Percentiles rank a stretch among this genome's conserved stretches.
These are phyloP conservation scores for Seiridium cupressi DNA, from an alignment of 2,329 filamentous ascomycete species.

Conservation along the genomic window DNA sequence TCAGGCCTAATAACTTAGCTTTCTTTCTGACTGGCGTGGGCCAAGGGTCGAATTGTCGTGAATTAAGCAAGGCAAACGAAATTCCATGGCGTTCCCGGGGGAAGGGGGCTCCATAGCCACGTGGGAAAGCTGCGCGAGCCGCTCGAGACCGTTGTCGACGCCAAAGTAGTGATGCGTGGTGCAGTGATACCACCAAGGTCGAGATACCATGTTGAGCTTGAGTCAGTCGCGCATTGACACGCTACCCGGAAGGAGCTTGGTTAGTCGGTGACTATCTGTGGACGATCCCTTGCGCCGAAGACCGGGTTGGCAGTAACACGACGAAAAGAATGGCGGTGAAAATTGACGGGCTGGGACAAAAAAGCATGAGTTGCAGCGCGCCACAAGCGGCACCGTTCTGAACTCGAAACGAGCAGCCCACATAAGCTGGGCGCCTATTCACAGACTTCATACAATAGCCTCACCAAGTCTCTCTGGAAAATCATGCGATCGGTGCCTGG, in stretches of 20 bases:
- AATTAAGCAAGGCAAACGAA: not conserved
- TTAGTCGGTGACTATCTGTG: not conserved
- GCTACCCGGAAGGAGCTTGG: not conserved
- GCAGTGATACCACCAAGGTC: not conserved
- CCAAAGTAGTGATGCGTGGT: not conserved
- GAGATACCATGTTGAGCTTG: not conserved
- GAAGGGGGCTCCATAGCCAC: slow-evolving; percentile 6
- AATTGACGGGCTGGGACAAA: not conserved
- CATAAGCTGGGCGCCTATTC: not conserved
- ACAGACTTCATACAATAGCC: not conserved
- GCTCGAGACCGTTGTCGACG: not conserved
- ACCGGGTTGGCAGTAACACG: not conserved
- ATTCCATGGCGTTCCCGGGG: slow-evolving; percentile 1
- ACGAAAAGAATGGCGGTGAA: not conserved
- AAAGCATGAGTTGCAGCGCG: not conserved
- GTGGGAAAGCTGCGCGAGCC: slow-evolving; percentile 1
- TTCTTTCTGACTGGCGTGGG: not conserved
- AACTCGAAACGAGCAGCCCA: not conserved
- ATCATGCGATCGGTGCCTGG: not conserved
- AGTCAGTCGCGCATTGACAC: not conserved
- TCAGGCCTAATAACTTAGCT: not conserved
- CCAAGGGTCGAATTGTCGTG: not conserved
- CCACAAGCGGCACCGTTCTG: not conserved
- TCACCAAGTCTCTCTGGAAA: not conserved
- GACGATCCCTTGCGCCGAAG: not conserved